Evolutionary conservation across 1,284 basidiomycete species (phyloP).

Genomic region (Golubevia sp.): DNA sequence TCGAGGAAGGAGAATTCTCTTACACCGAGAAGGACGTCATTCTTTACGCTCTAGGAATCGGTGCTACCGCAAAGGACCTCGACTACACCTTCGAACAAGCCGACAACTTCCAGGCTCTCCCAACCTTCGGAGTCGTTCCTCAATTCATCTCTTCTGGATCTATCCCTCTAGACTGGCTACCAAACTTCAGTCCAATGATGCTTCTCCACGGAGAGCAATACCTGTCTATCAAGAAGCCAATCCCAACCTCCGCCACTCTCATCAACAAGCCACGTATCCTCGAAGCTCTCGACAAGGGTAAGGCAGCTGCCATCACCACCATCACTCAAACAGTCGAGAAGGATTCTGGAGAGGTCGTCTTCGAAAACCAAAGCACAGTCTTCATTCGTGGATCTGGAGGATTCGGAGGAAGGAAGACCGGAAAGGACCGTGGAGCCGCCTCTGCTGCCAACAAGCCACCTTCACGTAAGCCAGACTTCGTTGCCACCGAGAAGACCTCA

Average conservation of each 20-base stretch:
- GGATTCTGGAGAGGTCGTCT: conserved; percentile 77
- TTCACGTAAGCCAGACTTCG: conserved; percentile 50
- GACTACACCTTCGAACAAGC: conserved; percentile 89
- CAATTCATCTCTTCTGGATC: conserved; percentile 68
- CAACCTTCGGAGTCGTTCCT: conserved; percentile 95
- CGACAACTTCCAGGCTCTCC: conserved; percentile 82
- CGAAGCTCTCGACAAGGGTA: conserved; percentile 82
- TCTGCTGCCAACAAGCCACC: conserved; percentile 83
- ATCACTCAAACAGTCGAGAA: conserved; percentile 81
- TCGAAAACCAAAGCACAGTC: conserved; percentile 89
- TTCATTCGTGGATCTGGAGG: conserved; percentile 93
- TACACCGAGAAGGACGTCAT: conserved; percentile 91
- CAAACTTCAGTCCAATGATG: conserved; percentile 95
- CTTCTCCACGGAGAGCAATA: conserved; percentile 98
- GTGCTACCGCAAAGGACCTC: conserved; percentile 90
- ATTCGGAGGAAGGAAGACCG: conserved; percentile 87
- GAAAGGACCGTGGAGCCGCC: conserved; percentile 86
- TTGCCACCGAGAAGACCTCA: conserved; percentile 49
- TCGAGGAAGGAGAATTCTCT: conserved; percentile 53
- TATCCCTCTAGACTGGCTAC: conserved; percentile 77
- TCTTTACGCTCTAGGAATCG: conserved; percentile 92
- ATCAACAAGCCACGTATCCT: conserved; percentile 72
- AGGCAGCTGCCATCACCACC: conserved; percentile 83
- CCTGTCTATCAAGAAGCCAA: conserved; percentile 81
- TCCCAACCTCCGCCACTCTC: conserved; percentile 84